A percentile compares a stretch with the other conserved stretches of the same genome.
These are phyloP conservation scores for Candida silvicultrix DNA, from an alignment of 805 yeast species.

Conservation along the genomic window DNA sequence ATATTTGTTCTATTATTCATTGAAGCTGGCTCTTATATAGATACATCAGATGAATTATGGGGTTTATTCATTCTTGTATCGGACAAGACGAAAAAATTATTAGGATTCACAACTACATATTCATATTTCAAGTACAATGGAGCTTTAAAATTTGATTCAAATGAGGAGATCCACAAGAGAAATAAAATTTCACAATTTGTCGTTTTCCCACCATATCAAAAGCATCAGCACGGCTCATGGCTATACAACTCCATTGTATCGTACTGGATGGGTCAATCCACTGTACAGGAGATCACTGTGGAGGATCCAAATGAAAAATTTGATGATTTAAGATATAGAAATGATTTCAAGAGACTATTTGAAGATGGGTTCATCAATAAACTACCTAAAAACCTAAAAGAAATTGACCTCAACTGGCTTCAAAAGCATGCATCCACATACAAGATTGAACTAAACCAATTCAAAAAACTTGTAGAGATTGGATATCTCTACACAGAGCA, in stretches of 20 bases:
- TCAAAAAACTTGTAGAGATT: constrained; percentile 75
- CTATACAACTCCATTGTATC: constrained; percentile 53
- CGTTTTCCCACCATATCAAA: constrained; percentile 79
- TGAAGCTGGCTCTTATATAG: constrained; percentile 92
- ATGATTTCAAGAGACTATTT: constrained; percentile 55
- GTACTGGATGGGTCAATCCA: constrained; percentile 46
- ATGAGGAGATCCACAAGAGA: constrained; percentile 32
- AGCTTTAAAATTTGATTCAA: constrained; percentile 39
- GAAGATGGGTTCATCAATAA: constrained; percentile 25
- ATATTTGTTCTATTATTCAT: constrained; percentile 78
- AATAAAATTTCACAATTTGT: constrained; percentile 85
- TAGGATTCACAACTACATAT: constrained; percentile 82
- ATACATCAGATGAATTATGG: constrained; percentile 72
- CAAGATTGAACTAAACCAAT: constrained; percentile 75
- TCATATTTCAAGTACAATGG: constrained; percentile 75
- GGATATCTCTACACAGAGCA: constrained; percentile 38
- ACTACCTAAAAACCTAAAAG: constrained; percentile 20
- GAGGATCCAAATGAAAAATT: constrained; percentile 94
- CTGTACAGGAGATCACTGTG: constrained; percentile 69
- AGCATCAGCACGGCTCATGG: constrained; percentile 60
- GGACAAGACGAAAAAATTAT: constrained; percentile 35
- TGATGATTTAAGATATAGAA: constrained; percentile 83
- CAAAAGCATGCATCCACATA: constrained; percentile 28
- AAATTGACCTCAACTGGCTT: constrained; percentile 31
- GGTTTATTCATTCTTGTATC: constrained; percentile 54